Base-by-base conservation (phyloP, 441 rosid genomes). In the Capsella rubella region DNA sequence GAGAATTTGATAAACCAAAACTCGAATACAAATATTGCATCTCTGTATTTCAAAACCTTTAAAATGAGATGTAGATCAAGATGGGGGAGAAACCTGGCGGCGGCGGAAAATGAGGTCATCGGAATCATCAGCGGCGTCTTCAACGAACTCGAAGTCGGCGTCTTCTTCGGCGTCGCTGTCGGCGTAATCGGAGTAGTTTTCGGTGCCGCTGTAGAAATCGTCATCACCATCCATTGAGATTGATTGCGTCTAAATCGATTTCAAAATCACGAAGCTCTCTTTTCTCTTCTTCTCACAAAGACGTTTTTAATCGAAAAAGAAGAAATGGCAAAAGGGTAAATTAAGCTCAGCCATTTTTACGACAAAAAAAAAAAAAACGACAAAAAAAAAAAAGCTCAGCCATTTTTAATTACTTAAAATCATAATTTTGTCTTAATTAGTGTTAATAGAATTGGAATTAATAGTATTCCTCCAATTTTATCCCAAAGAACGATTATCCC, bases 171-270 rank as follows among this genome's bases (percentile, higher is more conserved):
- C 79, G 14, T 67, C 84, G 62, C 54, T 66, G 31, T 59, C 80
- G 11, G 72, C 81, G 58, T 81, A 89, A 55, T 55, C 60, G 40
- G 60, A 31, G 39, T 55, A 55, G 32, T 55, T 55, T 18, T 85
- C 94, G 46, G 83, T 89, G 62, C 92, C 94, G 81, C 94, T 88
- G 77, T 93, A 93, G 87, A 87, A 88, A 82, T 84, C 91, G 39
- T 87, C 97, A 43, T 88, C 94, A 31, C 79, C 94, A 3, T 78
- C 81, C 81, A 78, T 77, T 8, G 65, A 47, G 51, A 42, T 54
- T 18, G 37, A 34, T 34, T 6, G 37, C 54, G 78, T 57, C 25
- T 21, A 21, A 21, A 56, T 73, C 28, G 64, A 46, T 55, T 71
- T 32, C 67, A 28, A 49, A 46, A 31, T 4, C 50, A n/a, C 32